phyloP scores from a whole-genome alignment of 768 basidiomycete genomes.

The Hydnum rufescens region DNA sequence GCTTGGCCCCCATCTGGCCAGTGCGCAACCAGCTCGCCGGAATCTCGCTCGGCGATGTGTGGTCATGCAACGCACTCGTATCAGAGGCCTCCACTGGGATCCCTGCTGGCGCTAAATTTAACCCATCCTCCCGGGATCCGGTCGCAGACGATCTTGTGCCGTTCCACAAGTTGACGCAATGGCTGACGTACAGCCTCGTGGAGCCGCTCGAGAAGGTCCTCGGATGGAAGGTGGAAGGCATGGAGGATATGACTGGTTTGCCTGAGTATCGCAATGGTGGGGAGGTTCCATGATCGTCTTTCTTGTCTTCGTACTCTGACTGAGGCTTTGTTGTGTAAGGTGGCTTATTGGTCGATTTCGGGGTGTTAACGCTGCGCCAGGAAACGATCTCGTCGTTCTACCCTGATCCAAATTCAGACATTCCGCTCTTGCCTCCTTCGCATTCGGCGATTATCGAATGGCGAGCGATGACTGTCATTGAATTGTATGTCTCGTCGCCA shows the following conservation, averaged over 20 bases:
- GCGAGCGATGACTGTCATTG: slow-evolving; percentile 88
- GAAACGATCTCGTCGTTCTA: slow-evolving; percentile 25
- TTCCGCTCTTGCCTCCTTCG: slow-evolving; percentile 48
- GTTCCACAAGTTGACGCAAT: slow-evolving; percentile 91
- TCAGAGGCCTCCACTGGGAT: slow-evolving; percentile 5
- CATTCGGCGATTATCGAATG: slow-evolving; percentile 91
- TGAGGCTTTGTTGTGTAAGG: slow-evolving; percentile 25
- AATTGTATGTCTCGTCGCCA: slow-evolving; percentile 54
- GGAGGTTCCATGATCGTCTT: slow-evolving; percentile 2
- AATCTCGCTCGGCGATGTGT: slow-evolving; percentile 74
- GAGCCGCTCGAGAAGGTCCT: slow-evolving; percentile 63
- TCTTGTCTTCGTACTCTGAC: neutral
- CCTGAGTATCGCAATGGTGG: slow-evolving; percentile 93
- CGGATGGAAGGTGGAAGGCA: slow-evolving; percentile 62
- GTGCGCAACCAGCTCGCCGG: slow-evolving; percentile 44
- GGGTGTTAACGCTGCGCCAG: slow-evolving; percentile 50
- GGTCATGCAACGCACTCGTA: slow-evolving; percentile 54
- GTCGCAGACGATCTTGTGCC: slow-evolving; percentile 64
- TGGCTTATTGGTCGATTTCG: slow-evolving; percentile 72
- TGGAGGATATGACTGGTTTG: slow-evolving; percentile 75
- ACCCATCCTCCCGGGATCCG: slow-evolving; percentile 9
- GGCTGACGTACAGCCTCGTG: slow-evolving; percentile 80
- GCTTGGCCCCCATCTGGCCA: slow-evolving; percentile 81
- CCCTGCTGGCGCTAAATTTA: slow-evolving; percentile 11
- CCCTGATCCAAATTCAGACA: slow-evolving; percentile 23